Percentiles rank a stretch among this genome's conserved stretches.
These are phyloP conservation scores for Porpolomopsis calyptriformis DNA, from an alignment of 768 basidiomycete species.

Conservation along the genomic window DNA sequence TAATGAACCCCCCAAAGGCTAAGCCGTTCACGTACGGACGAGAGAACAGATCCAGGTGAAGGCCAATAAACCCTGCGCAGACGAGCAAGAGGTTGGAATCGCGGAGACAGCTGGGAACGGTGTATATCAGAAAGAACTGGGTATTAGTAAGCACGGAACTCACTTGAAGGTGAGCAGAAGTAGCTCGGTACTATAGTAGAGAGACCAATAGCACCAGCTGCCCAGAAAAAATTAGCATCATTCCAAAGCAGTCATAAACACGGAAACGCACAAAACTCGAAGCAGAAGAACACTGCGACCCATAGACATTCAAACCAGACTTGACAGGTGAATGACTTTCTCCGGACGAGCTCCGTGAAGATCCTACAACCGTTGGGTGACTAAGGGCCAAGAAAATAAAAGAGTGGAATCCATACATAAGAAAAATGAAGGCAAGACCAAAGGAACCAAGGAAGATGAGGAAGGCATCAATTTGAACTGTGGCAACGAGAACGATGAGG, in stretches of 20 bases:
- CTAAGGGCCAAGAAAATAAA: background rate
- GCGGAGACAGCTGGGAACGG: conserved; percentile 4
- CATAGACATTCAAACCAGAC: conserved; percentile 67
- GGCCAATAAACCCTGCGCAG: conserved; percentile 43
- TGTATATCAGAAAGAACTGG: background rate
- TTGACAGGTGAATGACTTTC: conserved; percentile 40
- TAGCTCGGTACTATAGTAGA: conserved; percentile 28
- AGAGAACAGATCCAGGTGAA: conserved; percentile 47
- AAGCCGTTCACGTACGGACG: conserved; percentile 25
- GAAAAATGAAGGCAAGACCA: conserved; percentile 47
- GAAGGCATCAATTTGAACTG: conserved; percentile 41
- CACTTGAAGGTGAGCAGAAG: conserved; percentile 16
- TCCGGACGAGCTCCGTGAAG: conserved; percentile 47
- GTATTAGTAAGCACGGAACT: conserved; percentile 1
- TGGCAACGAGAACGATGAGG: conserved; percentile 1
- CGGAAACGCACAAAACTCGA: conserved; percentile 45
- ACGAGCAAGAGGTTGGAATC: conserved; percentile 31
- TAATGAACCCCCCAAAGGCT: conserved; percentile 4
- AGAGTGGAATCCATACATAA: conserved; percentile 34
- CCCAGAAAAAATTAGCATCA: conserved; percentile 3
- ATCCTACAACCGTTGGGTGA: conserved; percentile 24
- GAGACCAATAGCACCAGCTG: conserved; percentile 45
- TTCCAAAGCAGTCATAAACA: background rate
- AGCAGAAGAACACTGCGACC: conserved; percentile 44
- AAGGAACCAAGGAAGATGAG: conserved; percentile 49